Percentiles rank a stretch among this genome's conserved stretches.
phyloP scores from a whole-genome alignment of 1,139 yeast genomes.

The Citeromyces siamensis region DNA sequence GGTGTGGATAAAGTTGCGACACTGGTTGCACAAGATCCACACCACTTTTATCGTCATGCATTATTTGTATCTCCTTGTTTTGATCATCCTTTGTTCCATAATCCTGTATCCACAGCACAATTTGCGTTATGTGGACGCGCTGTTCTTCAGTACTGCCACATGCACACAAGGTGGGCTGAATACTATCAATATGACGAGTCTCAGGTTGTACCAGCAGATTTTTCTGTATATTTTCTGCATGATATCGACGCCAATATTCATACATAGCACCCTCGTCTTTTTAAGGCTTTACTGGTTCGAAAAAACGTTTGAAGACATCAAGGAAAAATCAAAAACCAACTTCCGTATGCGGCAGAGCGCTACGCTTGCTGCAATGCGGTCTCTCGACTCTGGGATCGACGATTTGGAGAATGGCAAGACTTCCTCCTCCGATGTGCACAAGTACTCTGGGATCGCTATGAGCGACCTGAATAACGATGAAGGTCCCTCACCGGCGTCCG shows the following conservation, averaged over 20 bases:
- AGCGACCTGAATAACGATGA: constrained; percentile 7
- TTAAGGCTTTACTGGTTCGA: constrained; percentile 88
- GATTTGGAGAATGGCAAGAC: neutral
- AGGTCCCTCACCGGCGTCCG: constrained; percentile 9
- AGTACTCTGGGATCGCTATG: neutral
- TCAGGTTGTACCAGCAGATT: constrained; percentile 70
- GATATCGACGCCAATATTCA: constrained; percentile 78
- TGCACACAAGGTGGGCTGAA: constrained; percentile 90
- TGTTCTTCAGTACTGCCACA: constrained; percentile 67
- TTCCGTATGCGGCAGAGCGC: constrained; percentile 73
- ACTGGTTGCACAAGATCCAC: constrained; percentile 36
- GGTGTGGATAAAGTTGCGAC: constrained; percentile 23
- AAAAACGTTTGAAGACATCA: constrained; percentile 73
- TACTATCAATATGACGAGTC: constrained; percentile 51
- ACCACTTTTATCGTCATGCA: constrained; percentile 78
- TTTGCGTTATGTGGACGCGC: constrained; percentile 60
- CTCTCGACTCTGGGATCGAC: constrained; percentile 13
- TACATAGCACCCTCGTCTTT: constrained; percentile 69
- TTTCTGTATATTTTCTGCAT: constrained; percentile 45
- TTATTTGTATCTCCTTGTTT: constrained; percentile 45
- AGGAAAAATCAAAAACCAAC: constrained; percentile 58
- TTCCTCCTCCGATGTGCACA: neutral
- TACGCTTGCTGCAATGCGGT: constrained; percentile 48
- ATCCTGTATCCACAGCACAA: constrained; percentile 64
- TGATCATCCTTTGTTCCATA: constrained; percentile 55